Evolutionary conservation across 805 yeast genomes (phyloP), one percentile per base, ranked within the genome.

Genomic region (Pichia membranifaciens): DNA sequence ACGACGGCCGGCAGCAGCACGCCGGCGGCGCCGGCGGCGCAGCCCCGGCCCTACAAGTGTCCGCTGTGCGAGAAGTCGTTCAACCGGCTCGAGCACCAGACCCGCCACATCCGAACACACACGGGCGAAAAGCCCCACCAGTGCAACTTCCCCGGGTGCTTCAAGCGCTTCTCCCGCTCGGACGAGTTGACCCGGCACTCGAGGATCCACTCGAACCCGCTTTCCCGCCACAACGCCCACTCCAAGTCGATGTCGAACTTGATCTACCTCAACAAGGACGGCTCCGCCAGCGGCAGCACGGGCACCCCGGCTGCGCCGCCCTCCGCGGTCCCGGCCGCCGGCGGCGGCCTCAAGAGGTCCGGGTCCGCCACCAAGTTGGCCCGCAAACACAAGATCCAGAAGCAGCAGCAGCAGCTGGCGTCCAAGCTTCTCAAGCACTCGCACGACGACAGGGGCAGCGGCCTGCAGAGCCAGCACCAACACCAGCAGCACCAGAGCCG

Each of bases 121-220:
- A 88, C 96, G 0, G 96, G 96, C 42, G 96, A 88, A 63, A 86
- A 87, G 62, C 96, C 96, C 2, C 93, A 86, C 61, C 81, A 79
- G 43, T 88, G 96, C 66, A 76, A 81, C 17, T 87, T 76, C 56
- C 89, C 93, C 1, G 87, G 87, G n/a, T 88, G 96, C 67, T 65
- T 79, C 45, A 87, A 89, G 65, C 73, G 84, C 52, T 88, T 88
- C 60, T 76, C 85, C 49, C 75, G 96, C 52, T 74, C 82, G 23
- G 96, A 89, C 66, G 96, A 88, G 67, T 73, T 88, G 48, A 88
- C 96, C 13, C 73, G 96, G 55, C 96, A 88, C 66, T 72, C 84
- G 43, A 71, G 95, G 53, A 89, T 85, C 45, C 96, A 88, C 67
- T 73, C 78, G 18, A 81, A 79, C 55, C 82, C 80, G 33, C 68